phyloP scores from a whole-genome alignment of 2,329 filamentous ascomycete genomes.

The Xenoacremonium recifei region DNA sequence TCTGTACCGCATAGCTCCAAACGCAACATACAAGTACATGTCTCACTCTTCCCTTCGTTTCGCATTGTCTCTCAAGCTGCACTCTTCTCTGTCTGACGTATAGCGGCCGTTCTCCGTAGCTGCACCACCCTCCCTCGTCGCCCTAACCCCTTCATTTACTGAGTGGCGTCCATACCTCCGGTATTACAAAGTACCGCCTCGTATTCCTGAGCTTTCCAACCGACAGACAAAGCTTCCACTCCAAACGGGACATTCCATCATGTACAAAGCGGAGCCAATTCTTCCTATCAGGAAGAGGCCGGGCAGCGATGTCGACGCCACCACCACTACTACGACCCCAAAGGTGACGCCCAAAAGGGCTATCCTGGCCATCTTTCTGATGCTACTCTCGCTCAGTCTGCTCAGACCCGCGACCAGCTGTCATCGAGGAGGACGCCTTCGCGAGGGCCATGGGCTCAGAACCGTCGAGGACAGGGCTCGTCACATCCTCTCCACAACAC shows the following conservation, averaged over 20 bases:
- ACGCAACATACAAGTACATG: no score
- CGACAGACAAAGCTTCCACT: no score
- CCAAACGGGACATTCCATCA: not conserved
- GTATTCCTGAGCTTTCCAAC: no score
- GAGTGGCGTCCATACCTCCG: no score
- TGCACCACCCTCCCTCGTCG: not conserved
- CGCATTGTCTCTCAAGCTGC: not conserved
- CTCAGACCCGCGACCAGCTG: constrained; percentile 23
- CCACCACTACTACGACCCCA: constrained; percentile 16
- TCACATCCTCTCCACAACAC: constrained; percentile 43
- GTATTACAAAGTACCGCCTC: no score
- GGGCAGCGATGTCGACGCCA: no score
- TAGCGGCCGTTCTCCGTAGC: not conserved
- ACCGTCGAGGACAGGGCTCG: constrained; percentile 46
- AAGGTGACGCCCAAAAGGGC: constrained; percentile 24
- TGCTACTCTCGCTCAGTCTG: constrained; percentile 25
- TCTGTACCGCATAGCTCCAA: not conserved
- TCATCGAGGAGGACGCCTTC: constrained; percentile 17
- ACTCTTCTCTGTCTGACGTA: not conserved
- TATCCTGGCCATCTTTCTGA: constrained; percentile 22
- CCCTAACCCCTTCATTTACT: not conserved
- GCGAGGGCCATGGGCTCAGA: constrained; percentile 26
- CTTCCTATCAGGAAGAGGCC: not conserved
- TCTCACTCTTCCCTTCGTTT: not conserved
- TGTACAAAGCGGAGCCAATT: not conserved